phyloP scores from a whole-genome alignment of 2,329 filamentous ascomycete species.

The Trichoderma simmonsii region DNA sequence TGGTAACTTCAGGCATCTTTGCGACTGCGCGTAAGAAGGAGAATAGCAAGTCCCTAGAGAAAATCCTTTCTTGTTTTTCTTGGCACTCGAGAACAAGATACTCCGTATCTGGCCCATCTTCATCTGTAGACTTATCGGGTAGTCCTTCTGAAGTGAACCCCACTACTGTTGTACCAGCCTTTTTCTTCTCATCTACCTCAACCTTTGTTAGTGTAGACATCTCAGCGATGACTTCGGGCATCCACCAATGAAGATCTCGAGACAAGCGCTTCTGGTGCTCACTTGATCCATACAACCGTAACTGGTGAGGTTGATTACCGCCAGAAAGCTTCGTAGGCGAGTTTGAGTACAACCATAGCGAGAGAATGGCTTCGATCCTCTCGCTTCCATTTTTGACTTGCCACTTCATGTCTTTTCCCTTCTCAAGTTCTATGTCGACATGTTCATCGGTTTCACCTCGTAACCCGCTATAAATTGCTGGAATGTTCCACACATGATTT shows the following conservation, averaged over 20 bases:
- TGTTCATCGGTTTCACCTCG: not conserved
- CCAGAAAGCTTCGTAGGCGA: not conserved
- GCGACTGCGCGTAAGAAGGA: conserved; percentile 29
- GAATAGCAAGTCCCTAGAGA: conserved; percentile 29
- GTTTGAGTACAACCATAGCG: conserved; percentile 29
- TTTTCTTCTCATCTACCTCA: not conserved
- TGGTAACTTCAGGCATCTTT: conserved; percentile 14
- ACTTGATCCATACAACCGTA: not conserved
- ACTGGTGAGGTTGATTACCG: accelerated
- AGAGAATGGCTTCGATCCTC: conserved; percentile 30
- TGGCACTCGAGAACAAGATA: not conserved
- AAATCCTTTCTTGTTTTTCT: conserved; percentile 12
- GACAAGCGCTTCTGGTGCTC: not conserved
- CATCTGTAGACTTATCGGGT: not conserved
- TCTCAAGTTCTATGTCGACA: not conserved
- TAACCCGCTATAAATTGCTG: not conserved
- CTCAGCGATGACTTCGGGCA: not conserved
- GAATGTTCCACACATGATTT: not conserved
- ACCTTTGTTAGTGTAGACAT: not conserved
- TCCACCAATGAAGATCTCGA: conserved; percentile 3
- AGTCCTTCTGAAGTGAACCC: not conserved
- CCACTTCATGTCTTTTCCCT: conserved; percentile 20
- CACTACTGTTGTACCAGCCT: not conserved
- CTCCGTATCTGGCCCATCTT: accelerated
- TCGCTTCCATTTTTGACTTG: conserved; percentile 13